Percentiles rank a stretch among this genome's conserved stretches.
phyloP scores from a whole-genome alignment of 2,329 filamentous ascomycete genomes.

The Salinomyces thailandicus region DNA sequence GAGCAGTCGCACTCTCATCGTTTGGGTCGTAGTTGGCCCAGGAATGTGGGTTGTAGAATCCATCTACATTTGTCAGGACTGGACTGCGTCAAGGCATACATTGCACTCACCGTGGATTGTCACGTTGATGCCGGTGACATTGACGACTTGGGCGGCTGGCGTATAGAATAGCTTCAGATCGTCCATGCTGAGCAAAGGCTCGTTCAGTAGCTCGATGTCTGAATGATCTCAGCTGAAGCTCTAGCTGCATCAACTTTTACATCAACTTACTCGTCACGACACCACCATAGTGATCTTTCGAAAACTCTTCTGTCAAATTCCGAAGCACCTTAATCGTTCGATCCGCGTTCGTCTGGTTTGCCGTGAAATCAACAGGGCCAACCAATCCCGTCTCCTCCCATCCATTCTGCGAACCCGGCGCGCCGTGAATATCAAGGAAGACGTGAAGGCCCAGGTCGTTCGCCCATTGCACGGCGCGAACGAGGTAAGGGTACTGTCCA shows the following conservation, averaged over 20 bases:
- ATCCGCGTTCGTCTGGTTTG: constrained; percentile 13
- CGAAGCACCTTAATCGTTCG: constrained; percentile 14
- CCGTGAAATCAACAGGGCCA: constrained; percentile 10
- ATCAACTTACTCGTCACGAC: constrained; percentile 10
- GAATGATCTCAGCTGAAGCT: not conserved
- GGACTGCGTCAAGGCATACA: not conserved
- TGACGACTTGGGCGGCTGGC: constrained; percentile 10
- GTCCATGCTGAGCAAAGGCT: constrained; percentile 10
- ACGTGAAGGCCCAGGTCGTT: constrained; percentile 15
- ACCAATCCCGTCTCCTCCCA: constrained; percentile 14
- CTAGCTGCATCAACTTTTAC: constrained; percentile 3
- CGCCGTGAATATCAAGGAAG: constrained; percentile 17
- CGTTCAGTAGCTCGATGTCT: constrained; percentile 16
- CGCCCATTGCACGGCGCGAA: constrained; percentile 18
- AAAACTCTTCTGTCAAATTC: constrained; percentile 18
- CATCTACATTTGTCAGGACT: constrained; percentile 8
- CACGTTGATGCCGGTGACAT: constrained; percentile 12
- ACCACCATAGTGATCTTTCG: constrained; percentile 11
- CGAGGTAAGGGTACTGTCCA: constrained; percentile 13
- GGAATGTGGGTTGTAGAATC: constrained; percentile 15
- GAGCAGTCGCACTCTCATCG: constrained; percentile 2
- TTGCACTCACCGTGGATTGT: constrained; percentile 11
- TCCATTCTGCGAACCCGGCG: constrained; percentile 16
- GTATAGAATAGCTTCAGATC: constrained; percentile 11
- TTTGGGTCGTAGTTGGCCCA: constrained; percentile 16